Evolutionary conservation across 768 basidiomycete genomes (phyloP).

Genomic region (Lentinula detonsa): DNA sequence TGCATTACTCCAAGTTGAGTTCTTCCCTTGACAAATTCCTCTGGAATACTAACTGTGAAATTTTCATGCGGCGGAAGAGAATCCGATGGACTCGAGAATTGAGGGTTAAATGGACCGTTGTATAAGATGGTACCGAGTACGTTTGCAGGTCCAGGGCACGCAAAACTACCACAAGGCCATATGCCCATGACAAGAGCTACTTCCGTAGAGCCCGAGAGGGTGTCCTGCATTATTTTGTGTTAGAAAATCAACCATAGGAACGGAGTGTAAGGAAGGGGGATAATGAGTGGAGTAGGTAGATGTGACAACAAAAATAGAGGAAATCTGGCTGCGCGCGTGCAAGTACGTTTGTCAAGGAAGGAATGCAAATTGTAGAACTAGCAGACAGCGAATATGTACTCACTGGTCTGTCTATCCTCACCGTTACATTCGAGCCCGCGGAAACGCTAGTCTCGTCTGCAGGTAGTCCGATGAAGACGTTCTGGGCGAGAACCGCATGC

Average conservation of each 20-base stretch:
- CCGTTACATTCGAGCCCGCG: slow-evolving; percentile 31
- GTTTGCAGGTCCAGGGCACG: slow-evolving; percentile 17
- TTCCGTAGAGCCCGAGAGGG: slow-evolving; percentile 32
- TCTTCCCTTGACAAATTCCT: background rate
- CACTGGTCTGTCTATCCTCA: slow-evolving; percentile 45
- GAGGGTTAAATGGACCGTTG: slow-evolving; percentile 36
- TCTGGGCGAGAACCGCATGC: slow-evolving; percentile 33
- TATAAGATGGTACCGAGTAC: slow-evolving; percentile 39
- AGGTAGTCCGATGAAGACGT: slow-evolving; percentile 33
- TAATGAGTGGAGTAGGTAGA: background rate
- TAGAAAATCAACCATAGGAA: background rate
- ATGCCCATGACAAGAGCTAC: slow-evolving; percentile 41
- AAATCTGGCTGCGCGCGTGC: background rate
- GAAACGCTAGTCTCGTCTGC: slow-evolving; percentile 23
- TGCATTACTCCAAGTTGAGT: background rate
- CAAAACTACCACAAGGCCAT: slow-evolving; percentile 25
- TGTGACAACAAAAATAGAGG: background rate
- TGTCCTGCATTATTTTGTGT: slow-evolving; percentile 18
- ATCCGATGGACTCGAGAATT: slow-evolving; percentile 9
- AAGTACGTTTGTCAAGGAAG: background rate
- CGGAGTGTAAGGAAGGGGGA: background rate
- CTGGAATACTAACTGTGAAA: background rate
- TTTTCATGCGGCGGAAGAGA: slow-evolving; percentile 6
- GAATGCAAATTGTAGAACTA: background rate
- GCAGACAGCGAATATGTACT: slow-evolving; percentile 9